Evolutionary conservation across 352 stramenopile species (phyloP).

Genomic region (Globisporangium recalcitrans): DNA sequence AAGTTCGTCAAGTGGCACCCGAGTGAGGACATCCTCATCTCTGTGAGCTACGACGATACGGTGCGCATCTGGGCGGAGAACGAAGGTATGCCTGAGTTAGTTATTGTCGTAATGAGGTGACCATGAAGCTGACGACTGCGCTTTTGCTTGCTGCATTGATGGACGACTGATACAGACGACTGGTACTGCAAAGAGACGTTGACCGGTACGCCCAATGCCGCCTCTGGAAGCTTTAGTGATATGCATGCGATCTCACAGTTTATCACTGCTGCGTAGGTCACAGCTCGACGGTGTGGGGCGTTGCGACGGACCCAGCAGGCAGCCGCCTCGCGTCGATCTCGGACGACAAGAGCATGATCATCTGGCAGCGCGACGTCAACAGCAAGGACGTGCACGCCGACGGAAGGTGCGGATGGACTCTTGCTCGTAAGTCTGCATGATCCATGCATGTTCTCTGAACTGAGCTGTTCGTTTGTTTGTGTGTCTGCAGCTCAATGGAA

Average conservation of each 20-base stretch:
- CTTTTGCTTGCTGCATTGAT: background rate
- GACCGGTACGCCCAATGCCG: constrained; percentile 28
- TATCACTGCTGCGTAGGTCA: constrained; percentile 40
- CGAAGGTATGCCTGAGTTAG: constrained; percentile 51
- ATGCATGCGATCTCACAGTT: background rate
- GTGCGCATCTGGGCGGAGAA: constrained; percentile 95
- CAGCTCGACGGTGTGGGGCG: constrained; percentile 92
- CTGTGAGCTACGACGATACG: constrained; percentile 95
- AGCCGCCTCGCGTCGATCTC: constrained; percentile 84
- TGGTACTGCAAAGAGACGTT: constrained; percentile 96
- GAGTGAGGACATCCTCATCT: constrained; percentile 80
- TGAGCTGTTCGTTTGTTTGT: background rate
- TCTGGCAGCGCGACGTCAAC: constrained; percentile 88
- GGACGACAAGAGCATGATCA: constrained; percentile 89
- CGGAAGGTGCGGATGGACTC: constrained; percentile 25
- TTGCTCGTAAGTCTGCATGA: too few relatives aligned
- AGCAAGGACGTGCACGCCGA: constrained; percentile 43
- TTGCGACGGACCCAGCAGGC: constrained; percentile 78
- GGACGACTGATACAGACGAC: constrained; percentile 60
- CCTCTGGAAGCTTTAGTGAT: too few relatives aligned
- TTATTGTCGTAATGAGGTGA: too few relatives aligned
- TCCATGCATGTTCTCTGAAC: too few relatives aligned
- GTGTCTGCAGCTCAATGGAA: constrained; percentile 35
- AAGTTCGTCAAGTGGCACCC: constrained; percentile 95
- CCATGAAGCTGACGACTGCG: constrained; percentile 3